A percentile compares a stretch with the other conserved stretches of the same genome.
phyloP scores from a whole-genome alignment of 441 rosid genomes.

The Adansonia madagascariensis region DNA sequence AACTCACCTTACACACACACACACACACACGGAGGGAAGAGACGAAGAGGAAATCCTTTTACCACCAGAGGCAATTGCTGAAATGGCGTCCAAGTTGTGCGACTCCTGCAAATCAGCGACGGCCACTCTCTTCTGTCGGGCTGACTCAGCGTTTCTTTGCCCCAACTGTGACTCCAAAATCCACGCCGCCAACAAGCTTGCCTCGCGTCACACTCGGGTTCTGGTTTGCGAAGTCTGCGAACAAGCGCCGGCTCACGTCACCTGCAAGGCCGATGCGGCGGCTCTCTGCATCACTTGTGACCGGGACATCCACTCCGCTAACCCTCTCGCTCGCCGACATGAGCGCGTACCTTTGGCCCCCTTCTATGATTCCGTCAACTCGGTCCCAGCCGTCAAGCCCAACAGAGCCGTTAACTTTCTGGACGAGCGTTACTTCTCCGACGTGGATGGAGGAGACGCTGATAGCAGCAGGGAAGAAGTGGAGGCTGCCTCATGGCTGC shows the following conservation, averaged over 20 bases:
- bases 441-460: conserved; percentile 41
- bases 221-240: conserved; percentile 91
- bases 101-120: conserved; percentile 91
- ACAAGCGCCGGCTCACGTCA: conserved; percentile 92
- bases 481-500: conserved; percentile 87
- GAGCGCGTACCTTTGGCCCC: conserved; percentile 81
- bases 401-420: conserved; percentile 49
- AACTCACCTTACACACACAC: background rate
- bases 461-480: conserved; percentile 76
- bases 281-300: conserved; percentile 88
- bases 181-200: conserved; percentile 91
- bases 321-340: conserved; percentile 82
- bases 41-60: background rate
- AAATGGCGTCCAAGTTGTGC: conserved; percentile 89
- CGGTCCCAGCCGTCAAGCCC: conserved; percentile 39
- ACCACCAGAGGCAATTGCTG: background rate
- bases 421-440: conserved; percentile 53
- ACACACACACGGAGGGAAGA: conserved; percentile 3
- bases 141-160: conserved; percentile 90
- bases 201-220: conserved; percentile 90
- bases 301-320: conserved; percentile 91
- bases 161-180: conserved; percentile 74
- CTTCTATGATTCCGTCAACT: conserved; percentile 54
- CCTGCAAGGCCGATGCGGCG: conserved; percentile 98
- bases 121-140: conserved; percentile 73